Conservation (phyloP, 352 stramenopile species). For the Thalassiosira hispida region DNA sequence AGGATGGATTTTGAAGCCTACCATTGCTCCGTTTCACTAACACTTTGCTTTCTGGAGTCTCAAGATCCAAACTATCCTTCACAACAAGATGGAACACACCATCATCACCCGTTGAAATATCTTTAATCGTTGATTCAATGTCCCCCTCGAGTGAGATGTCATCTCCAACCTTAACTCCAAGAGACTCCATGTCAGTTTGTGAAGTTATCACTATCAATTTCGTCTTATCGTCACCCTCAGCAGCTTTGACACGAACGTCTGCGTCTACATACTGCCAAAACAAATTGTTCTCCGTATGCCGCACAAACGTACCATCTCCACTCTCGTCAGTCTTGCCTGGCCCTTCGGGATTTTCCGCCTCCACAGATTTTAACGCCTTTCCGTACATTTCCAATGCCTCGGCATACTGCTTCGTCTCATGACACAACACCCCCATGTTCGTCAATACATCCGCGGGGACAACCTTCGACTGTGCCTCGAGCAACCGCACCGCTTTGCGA, state of each 20-base stretch:
- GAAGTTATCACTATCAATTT: constrained; percentile 40
- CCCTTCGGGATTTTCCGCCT: constrained; percentile 42
- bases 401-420: constrained; percentile 78
- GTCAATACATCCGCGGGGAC: constrained; percentile 69
- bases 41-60: constrained; percentile 38
- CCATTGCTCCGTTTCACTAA: constrained; percentile 71
- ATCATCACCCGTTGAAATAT: constrained; percentile 38
- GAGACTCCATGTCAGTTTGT: constrained; percentile 33
- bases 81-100: constrained; percentile 39
- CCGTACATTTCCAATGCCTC: constrained; percentile 80
- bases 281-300: constrained; percentile 70
- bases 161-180: constrained; percentile 60
- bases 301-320: constrained; percentile 44
- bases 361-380: constrained; percentile 61
- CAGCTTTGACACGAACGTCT: constrained; percentile 37
- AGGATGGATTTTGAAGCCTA: constrained; percentile 68
- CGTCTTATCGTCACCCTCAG: constrained; percentile 32
- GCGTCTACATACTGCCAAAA: constrained; percentile 76
- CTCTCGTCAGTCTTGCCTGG: constrained; percentile 38
- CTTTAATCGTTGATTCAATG: constrained; percentile 28
- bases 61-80: constrained; percentile 32
- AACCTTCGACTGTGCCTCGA: constrained; percentile 59
- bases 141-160: constrained; percentile 41
- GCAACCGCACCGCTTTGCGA: constrained; percentile 73
- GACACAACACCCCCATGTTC: constrained; percentile 82